Conservation (phyloP, 495 filamentous ascomycete genomes). For the Paragyromitra xinjiangensis region DNA sequence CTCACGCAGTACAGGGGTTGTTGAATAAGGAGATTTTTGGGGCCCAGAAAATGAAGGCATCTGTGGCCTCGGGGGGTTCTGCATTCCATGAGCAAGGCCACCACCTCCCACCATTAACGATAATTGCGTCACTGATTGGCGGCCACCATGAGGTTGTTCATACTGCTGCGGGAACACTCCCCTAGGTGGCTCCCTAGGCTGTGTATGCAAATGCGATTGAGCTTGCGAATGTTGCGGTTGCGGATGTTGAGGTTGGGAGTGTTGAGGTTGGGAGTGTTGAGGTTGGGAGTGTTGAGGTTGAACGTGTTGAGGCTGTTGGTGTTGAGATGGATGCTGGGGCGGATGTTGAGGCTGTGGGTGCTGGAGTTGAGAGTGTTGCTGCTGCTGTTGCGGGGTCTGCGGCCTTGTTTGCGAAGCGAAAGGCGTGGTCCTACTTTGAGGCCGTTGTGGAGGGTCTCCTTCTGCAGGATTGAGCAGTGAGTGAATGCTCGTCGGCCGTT, state of each 20-base stretch:
- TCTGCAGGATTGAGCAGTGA: conserved; percentile 54
- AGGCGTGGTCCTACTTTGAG: conserved; percentile 42
- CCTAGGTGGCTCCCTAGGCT: conserved; percentile 41
- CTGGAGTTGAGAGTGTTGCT: conserved; percentile 26
- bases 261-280: conserved; percentile 35
- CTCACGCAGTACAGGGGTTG: conserved; percentile 32
- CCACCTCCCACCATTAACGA: conserved; percentile 33
- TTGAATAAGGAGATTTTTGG: conserved; percentile 33
- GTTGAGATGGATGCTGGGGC: conserved; percentile 13
- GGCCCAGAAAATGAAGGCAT: conserved; percentile 26
- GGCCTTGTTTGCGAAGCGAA: conserved; percentile 32
- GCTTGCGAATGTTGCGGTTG: conserved; percentile 30
- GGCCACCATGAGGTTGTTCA: conserved; percentile 39
- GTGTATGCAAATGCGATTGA: conserved; percentile 41
- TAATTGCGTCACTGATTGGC: conserved; percentile 30
- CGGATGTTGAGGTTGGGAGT: conserved; percentile 7
- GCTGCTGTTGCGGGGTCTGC: conserved; percentile 39
- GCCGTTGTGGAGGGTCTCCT: conserved; percentile 49
- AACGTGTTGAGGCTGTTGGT: conserved; percentile 24
- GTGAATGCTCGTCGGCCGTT: conserved; percentile 51
- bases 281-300: conserved; percentile 31
- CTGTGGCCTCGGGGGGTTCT: conserved; percentile 26
- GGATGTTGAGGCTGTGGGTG: conserved; percentile 27
- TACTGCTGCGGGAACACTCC: conserved; percentile 38
- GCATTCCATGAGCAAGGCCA: conserved; percentile 30